A percentile compares a stretch with the other conserved stretches of the same genome.
Evolutionary conservation across 202 grass and related monocot species (phyloP).

Genomic region (Cymbopogon flexuosus): DNA sequence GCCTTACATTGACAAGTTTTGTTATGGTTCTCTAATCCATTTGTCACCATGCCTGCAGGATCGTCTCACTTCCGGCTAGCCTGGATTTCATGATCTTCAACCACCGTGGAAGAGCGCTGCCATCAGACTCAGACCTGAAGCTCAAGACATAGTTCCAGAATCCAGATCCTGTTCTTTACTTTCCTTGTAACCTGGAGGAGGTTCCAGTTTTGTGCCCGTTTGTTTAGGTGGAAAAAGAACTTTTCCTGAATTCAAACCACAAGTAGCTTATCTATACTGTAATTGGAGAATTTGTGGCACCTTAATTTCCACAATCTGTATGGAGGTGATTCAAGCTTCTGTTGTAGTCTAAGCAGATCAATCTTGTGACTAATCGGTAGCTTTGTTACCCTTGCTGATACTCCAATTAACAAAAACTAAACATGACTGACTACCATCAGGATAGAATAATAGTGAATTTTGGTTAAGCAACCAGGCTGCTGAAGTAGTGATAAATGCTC

Average conservation of each 20-base stretch:
- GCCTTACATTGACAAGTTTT: neutral
- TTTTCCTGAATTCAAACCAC: neutral
- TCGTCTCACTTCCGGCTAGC: conserved; percentile 67
- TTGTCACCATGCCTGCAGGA: conserved; percentile 40
- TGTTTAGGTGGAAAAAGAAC: neutral
- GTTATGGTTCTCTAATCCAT: neutral
- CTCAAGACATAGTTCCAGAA: conserved; percentile 55
- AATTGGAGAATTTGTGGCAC: conserved; percentile 17
- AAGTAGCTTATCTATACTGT: conserved; percentile 12
- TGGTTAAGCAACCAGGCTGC: too few species aligned
- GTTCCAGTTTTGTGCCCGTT: conserved; percentile 17
- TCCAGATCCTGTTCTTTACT: conserved; percentile 7
- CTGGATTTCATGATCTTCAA: conserved; percentile 99
- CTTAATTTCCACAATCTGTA: neutral
- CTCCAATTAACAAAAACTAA: neutral
- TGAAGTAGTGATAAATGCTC: too few species aligned
- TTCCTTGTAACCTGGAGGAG: conserved; percentile 20
- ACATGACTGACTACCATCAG: too few species aligned
- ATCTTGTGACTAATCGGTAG: neutral
- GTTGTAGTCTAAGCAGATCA: neutral
- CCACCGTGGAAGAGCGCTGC: conserved; percentile 64
- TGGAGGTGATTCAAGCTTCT: neutral
- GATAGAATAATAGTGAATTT: too few species aligned
- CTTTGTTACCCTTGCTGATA: neutral
- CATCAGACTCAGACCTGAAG: conserved; percentile 55